phyloP scores from a whole-genome alignment of 2,329 filamentous ascomycete genomes.

The Tolypocladium sp. region DNA sequence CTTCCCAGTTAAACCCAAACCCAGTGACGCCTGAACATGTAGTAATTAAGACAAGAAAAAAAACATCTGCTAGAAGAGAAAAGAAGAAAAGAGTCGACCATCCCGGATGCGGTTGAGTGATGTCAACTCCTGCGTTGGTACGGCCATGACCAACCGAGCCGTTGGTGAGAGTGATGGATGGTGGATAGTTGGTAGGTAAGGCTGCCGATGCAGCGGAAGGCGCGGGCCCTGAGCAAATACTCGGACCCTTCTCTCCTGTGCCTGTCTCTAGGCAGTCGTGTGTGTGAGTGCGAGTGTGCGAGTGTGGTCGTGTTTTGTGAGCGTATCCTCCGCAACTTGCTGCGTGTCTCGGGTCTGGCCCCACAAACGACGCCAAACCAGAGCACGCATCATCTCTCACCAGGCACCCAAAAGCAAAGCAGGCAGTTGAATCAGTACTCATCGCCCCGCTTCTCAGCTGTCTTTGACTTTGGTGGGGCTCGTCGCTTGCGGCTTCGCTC shows the following conservation, averaged over 20 bases:
- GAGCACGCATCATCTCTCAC: neutral
- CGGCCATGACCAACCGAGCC: neutral
- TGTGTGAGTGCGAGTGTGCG: neutral
- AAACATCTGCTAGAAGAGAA: neutral
- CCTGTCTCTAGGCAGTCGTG: neutral
- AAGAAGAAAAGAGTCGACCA: neutral
- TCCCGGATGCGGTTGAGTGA: neutral
- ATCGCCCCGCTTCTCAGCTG: constrained; percentile 18
- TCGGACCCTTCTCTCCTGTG: neutral
- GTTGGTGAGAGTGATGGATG: neutral
- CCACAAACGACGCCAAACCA: neutral
- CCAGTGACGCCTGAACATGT: neutral
- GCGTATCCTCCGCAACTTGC: neutral
- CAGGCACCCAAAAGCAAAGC: neutral
- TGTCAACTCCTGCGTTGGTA: neutral
- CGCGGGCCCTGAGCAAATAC: neutral
- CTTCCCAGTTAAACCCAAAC: neutral
- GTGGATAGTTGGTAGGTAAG: neutral
- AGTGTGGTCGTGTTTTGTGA: neutral
- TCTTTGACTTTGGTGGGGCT: constrained; percentile 27
- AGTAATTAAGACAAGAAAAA: neutral
- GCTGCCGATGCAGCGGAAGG: neutral
- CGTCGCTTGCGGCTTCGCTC: constrained; percentile 29
- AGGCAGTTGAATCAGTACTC: constrained; percentile 15
- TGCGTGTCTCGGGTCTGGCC: neutral